Evolutionary conservation across 768 basidiomycete species (phyloP).

Genomic region (Agaricus blazei): DNA sequence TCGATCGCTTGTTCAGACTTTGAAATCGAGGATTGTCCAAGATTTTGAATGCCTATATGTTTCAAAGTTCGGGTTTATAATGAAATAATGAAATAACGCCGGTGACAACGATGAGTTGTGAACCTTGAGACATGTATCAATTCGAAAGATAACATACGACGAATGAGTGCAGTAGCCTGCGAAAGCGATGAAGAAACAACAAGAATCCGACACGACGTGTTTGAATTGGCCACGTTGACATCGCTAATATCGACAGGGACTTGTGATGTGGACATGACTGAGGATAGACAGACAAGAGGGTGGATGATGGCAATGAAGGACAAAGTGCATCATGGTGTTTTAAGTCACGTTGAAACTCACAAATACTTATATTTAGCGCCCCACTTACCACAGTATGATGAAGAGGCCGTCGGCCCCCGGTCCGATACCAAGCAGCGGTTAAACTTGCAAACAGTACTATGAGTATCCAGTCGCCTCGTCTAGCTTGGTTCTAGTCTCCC

Average conservation of each 20-base stretch:
- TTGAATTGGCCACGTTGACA: constrained; percentile 14
- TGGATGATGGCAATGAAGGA: neutral
- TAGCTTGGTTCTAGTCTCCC: too few relatives aligned
- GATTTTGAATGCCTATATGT: constrained; percentile 10
- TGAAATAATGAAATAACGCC: neutral
- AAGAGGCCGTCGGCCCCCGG: too few relatives aligned
- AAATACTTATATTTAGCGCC: neutral
- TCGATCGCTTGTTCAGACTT: constrained; percentile 14
- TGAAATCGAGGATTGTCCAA: constrained; percentile 1
- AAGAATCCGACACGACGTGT: constrained; percentile 28
- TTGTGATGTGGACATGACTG: constrained; percentile 3
- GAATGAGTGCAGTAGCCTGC: constrained; percentile 23
- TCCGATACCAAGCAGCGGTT: too few relatives aligned
- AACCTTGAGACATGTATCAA: constrained; percentile 6
- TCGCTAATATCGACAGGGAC: neutral
- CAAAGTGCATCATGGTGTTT: neutral
- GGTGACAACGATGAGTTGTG: constrained; percentile 11
- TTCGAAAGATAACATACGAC: constrained; percentile 19
- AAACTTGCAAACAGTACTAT: too few relatives aligned
- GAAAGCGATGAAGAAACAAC: constrained; percentile 23
- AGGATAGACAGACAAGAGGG: neutral
- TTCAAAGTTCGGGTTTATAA: neutral
- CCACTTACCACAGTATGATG: neutral
- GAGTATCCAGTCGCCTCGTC: too few relatives aligned
- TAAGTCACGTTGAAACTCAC: neutral